phyloP scores from a whole-genome alignment of 2,329 filamentous ascomycete genomes.

The Amauroascus verrucosus region DNA sequence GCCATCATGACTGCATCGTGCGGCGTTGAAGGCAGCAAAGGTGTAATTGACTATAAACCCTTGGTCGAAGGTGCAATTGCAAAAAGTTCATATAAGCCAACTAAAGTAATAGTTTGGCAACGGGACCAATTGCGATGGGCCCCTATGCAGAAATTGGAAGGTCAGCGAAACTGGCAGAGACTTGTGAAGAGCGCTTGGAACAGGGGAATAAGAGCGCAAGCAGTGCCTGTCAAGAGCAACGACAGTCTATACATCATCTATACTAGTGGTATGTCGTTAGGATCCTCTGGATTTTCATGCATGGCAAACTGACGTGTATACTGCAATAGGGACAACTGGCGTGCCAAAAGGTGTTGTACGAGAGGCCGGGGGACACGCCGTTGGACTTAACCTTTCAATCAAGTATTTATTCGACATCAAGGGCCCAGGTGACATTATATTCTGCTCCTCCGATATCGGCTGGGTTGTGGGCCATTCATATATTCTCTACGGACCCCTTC shows the following conservation, averaged over 20 bases:
- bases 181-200: conserved; percentile 60
- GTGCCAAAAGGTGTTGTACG: conserved; percentile 73
- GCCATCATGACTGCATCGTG: conserved; percentile 81
- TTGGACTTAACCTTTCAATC: conserved; percentile 72
- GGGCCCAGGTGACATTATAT: conserved; percentile 72
- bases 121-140: conserved; percentile 67
- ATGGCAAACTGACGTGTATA: not conserved
- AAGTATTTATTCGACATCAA: conserved; percentile 73
- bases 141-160: conserved; percentile 52
- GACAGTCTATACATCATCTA: conserved; percentile 88
- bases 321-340: conserved; percentile 58
- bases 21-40: conserved; percentile 78
- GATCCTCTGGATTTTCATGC: not conserved
- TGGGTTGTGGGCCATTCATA: conserved; percentile 86
- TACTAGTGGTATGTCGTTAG: conserved; percentile 50
- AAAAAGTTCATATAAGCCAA: conserved; percentile 60
- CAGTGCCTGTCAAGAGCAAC: conserved; percentile 66
- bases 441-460: conserved; percentile 76
- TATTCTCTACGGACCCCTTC: conserved; percentile 78
- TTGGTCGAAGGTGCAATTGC: conserved; percentile 64
- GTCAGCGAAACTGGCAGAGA: conserved; percentile 70
- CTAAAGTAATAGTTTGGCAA: conserved; percentile 71
- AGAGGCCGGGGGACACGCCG: conserved; percentile 76
- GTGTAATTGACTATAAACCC: conserved; percentile 63
- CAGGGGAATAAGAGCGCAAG: conserved; percentile 57